Base-by-base conservation (phyloP, 805 yeast genomes). In the Suhomyces sp. region DNA sequence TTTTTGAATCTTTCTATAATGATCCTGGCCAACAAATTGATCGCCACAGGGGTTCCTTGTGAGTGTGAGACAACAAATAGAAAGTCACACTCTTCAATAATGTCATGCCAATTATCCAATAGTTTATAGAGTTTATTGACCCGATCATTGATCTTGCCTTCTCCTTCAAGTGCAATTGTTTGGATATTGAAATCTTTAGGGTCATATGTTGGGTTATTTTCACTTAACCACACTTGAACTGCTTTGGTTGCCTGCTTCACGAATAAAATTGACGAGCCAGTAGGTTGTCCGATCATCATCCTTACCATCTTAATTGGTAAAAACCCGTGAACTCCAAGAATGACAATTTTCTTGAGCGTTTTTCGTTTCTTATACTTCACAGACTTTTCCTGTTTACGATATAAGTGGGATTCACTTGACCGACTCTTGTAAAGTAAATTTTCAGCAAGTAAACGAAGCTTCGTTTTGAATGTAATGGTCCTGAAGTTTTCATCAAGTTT, bases 111-210 rank as follows among this genome's bases (percentile, higher is more conserved):
- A 38, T 65, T 67, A 9, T 43, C 38, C 8, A 68, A 43, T 6
- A 68, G 38, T 27, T 44, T 36, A 11, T 49, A 32, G 23, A 60
- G 48, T 25, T 50, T 43, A 6, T 50, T 47, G 4, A 53, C 61
- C 26, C 71, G 39, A 9, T 58, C 57, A 6, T 45, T 43, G 12
- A 63, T 53, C 18, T 48, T 53, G 4, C 72, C 72, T 33, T 57
- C 58, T 1, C 74, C 72, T 32, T 68, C 74, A 7, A 68, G 47
- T 5, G 70, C 63, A 22, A 68, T 64, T 0, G 68, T 55, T 25
- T 59, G 56, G 8, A 67, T 56, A 10, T 56, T 57, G 34, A 36
- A 35, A 13, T 42, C 38, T 27, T 44, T 46, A 31, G 43, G 22
- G 5, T 33, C 33, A 7, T 44, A 40, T 5, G 42, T 29, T 4